Base-by-base conservation (phyloP, 2,329 filamentous ascomycete species). In the Diaporthe velutina region DNA sequence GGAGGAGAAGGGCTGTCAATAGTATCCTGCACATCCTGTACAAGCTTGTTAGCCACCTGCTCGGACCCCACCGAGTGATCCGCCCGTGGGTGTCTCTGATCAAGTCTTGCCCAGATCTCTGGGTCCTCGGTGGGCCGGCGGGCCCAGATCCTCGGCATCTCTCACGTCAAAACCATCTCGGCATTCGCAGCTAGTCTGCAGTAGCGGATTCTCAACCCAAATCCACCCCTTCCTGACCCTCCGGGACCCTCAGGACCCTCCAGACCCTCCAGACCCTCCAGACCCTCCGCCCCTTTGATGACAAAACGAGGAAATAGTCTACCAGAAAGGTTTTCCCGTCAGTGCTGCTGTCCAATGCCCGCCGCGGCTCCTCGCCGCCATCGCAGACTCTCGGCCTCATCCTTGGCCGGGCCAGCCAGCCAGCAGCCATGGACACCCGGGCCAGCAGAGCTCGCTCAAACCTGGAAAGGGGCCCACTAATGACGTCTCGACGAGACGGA, bases 101-200 rank as follows among this genome's bases (percentile, higher is more conserved):
- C 58, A 61, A 61, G 15, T 61, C 40, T 5, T 33, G 60, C 60
- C 60, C 60, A 66, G 60, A 66, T 66, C 60, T 66, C 60, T 66
- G 60, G 60, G 45, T 66, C 60, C 58, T 25, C 40, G 40, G 60
- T 45, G 60, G 60, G 42, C 10, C 60, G 60, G 60, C 60, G 42
- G 40, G 42, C 25, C 60, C 60, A 66, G 60, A 66, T 66, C 60
- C 60, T 66, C 60, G 60, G 60, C 42, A 66, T 48, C 60, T 66
- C 28, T 66, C 40, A 66, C 60, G 35, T 48, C 40, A 48, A 48
- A 33, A 10, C 38, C 60, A 66, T 48, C 42, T 66, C 60, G 40
- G 60, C 60, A 50, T 50, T 66, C 60, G 60, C 60, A 66, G 28
- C 60, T 66, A 35, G 60, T 42, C 60, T 48, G 60, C 60, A 64